A percentile compares a stretch with the other conserved stretches of the same genome.
These are phyloP conservation scores for Amanita rimosa DNA, from an alignment of 768 basidiomycete genomes.

Conservation along the genomic window DNA sequence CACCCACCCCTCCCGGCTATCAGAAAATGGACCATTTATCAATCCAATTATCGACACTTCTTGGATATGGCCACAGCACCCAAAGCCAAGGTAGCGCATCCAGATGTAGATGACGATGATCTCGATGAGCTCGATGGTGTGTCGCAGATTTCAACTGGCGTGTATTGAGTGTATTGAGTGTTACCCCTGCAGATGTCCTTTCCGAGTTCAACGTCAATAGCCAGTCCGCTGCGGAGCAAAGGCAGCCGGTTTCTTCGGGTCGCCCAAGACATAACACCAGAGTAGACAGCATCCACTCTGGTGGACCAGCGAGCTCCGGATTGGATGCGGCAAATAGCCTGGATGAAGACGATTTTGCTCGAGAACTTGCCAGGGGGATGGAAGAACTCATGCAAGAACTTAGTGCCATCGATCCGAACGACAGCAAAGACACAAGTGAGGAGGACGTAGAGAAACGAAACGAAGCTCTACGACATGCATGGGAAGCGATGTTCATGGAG, in stretches of 20 bases:
- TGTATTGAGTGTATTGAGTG: neutral
- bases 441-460: constrained; percentile 16
- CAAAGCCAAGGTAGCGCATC: neutral
- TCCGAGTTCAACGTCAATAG: constrained; percentile 25
- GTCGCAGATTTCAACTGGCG: neutral
- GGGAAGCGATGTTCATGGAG: constrained; percentile 46
- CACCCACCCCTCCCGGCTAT: neutral
- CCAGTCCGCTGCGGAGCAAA: constrained; percentile 19
- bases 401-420: neutral
- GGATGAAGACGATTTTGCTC: constrained; percentile 30
- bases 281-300: constrained; percentile 29
- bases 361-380: constrained; percentile 38
- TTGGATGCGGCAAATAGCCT: constrained; percentile 22
- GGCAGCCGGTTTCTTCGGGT: constrained; percentile 13
- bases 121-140: constrained; percentile 59
- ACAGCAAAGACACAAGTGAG: constrained; percentile 14
- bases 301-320: constrained; percentile 6
- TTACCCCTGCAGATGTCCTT: constrained; percentile 31
- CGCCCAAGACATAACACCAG: constrained; percentile 39
- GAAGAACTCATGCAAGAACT: constrained; percentile 19
- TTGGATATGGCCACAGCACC: neutral
- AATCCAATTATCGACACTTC: neutral
- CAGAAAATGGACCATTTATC: neutral
- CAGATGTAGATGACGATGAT: constrained; percentile 37
- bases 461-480: constrained; percentile 43